A percentile compares a stretch with the other conserved stretches of the same genome.
Conservation (phyloP, 148 eudicot genomes). For the Polygonum maritimum region DNA sequence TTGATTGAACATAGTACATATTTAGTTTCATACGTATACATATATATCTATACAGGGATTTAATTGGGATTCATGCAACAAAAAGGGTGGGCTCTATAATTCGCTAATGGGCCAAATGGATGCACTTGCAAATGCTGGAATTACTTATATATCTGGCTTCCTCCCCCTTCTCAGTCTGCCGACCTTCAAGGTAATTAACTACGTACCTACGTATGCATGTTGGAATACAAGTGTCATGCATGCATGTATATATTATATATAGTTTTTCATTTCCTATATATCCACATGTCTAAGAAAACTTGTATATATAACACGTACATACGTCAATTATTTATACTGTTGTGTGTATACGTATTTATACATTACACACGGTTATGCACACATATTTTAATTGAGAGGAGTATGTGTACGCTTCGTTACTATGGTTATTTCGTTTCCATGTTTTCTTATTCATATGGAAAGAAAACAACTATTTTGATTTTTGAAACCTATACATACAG, state of each 20-base stretch:
- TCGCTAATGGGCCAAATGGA: slow-evolving; percentile 27
- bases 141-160: slow-evolving; percentile 87
- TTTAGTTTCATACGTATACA: neutral
- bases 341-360: too few species aligned
- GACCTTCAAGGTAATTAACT: slow-evolving; percentile 45
- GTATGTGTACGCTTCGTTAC: too few species aligned
- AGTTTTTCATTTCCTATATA: neutral
- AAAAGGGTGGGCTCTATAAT: slow-evolving; percentile 64
- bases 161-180: slow-evolving; percentile 65
- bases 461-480: neutral
- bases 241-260: neutral
- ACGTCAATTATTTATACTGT: neutral
- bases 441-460: too few species aligned
- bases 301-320: neutral
- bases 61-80: slow-evolving; percentile 59
- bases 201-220: neutral
- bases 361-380: too few species aligned
- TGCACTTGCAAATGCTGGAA: slow-evolving; percentile 45
- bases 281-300: too few species aligned
- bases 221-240: neutral
- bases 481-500: too few species aligned
- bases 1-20: neutral
- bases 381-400: too few species aligned
- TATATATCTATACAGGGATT: slow-evolving; percentile 38
- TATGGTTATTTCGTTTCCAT: too few species aligned